Conservation (phyloP, 305 asterid genomes). For the Fraxinus albicans region DNA sequence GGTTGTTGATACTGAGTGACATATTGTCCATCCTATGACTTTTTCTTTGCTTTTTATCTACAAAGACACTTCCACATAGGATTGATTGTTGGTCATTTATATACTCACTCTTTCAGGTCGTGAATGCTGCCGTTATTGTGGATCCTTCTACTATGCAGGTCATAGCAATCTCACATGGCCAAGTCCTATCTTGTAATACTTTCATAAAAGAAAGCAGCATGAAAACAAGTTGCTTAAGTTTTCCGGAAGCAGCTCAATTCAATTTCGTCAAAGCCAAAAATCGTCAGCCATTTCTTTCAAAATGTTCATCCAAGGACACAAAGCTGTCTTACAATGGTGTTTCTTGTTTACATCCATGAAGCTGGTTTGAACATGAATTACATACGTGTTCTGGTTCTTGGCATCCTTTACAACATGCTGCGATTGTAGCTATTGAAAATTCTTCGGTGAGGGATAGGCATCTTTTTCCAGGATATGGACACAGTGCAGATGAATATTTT, state of each 20-base stretch:
- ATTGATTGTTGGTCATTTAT: not conserved
- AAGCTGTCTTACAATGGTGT: constrained; percentile 31
- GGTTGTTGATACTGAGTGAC: not conserved
- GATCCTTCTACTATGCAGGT: constrained; percentile 71
- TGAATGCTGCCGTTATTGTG: constrained; percentile 84
- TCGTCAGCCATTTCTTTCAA: constrained; percentile 14
- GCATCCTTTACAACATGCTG: constrained; percentile 89
- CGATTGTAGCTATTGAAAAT: constrained; percentile 66
- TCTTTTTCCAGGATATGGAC: constrained; percentile 48
- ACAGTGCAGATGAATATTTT: constrained; percentile 27
- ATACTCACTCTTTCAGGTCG: not conserved
- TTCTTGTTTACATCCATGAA: constrained; percentile 71
- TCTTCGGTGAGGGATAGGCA: constrained; percentile 70
- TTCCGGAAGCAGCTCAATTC: constrained; percentile 23
- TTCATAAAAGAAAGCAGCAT: constrained; percentile 22
- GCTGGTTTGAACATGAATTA: constrained; percentile 53
- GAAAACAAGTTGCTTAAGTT: constrained; percentile 21
- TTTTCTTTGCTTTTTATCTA: not conserved
- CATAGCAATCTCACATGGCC: constrained; percentile 73
- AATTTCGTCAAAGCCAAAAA: constrained; percentile 26
- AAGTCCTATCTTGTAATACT: constrained; percentile 33
- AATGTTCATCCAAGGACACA: constrained; percentile 24
- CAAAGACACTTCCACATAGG: not conserved
- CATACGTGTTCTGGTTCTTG: constrained; percentile 36
- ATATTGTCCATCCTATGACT: not conserved